These are phyloP conservation scores for Lentinula boryana DNA, from an alignment of 768 basidiomycete species.

Conservation along the genomic window DNA sequence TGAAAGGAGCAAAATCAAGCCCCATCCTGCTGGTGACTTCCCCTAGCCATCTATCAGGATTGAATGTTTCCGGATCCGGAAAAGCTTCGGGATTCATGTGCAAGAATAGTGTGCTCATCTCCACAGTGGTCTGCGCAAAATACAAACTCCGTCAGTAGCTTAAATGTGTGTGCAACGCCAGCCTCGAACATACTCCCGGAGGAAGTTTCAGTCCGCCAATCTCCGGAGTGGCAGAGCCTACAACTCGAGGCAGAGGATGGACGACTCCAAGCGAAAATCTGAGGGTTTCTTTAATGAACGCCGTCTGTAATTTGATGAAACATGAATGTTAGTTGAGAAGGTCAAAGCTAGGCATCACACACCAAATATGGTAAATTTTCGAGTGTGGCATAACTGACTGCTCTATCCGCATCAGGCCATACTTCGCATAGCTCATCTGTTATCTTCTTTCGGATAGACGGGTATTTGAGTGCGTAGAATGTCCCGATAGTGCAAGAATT, in stretches of 20 bases:
- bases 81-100: conserved; percentile 35
- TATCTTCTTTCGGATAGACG: conserved; percentile 20
- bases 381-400: conserved; percentile 20
- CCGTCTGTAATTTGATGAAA: conserved; percentile 24
- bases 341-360: conserved; percentile 10
- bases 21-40: conserved; percentile 24
- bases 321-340: not conserved
- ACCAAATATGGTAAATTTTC: conserved; percentile 41
- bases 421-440: conserved; percentile 25
- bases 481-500: conserved; percentile 32
- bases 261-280: conserved; percentile 36
- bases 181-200: conserved; percentile 24
- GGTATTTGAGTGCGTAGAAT: conserved; percentile 28
- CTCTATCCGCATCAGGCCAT: conserved; percentile 27
- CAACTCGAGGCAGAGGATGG: conserved; percentile 36
- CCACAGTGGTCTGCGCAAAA: conserved; percentile 31
- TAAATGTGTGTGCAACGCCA: not conserved
- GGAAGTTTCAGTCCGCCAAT: conserved; percentile 32
- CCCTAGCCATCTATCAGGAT: conserved; percentile 37
- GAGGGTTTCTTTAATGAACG: conserved; percentile 42
- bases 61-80: conserved; percentile 30
- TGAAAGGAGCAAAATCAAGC: conserved; percentile 33
- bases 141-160: not conserved
- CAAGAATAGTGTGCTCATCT: conserved; percentile 32
- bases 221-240: conserved; percentile 24